Base-by-base conservation (phyloP, 2,329 filamentous ascomycete genomes). In the Calonectria fujianensis region DNA sequence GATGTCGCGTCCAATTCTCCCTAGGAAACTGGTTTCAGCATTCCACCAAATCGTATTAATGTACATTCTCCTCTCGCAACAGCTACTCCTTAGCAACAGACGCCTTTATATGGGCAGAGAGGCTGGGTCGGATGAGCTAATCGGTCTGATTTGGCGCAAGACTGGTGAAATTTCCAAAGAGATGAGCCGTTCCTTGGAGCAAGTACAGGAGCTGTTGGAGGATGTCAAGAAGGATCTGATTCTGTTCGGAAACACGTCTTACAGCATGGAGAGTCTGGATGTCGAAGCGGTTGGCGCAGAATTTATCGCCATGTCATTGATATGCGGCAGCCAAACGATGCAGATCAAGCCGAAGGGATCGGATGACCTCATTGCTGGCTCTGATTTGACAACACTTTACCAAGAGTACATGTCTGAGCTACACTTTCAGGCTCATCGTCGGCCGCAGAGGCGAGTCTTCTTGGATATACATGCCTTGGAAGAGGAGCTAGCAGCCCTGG, bases 31-130 rank as follows among this genome's bases (percentile, higher is more conserved):
- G 4, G 64, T 67, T 27, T 51, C 32, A 35, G 64, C 48, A 10
- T 67, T 67, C 35, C 45, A 67, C 11, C 64, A 67, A 39, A 67
- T 67, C 48, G 50, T 67, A 5, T 7, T 39, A 10, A 27, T 67
- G 13, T 67, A 67, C 32, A n/a, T 67, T 14, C 16, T 51, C n/a
- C 64, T 20, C 18, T 50, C 64, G 16, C 45, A 50, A n/a, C 32
- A 37, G 18, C 24, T 67, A 3, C 32, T 50, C 14, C 48, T 52
- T n/a, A 1, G 10, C 18, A 52, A 67, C 9, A 37, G 31, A 24
- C 35, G 29, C 2, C 10, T 57, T 31, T 57, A 32, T 14, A 35
- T 20, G 18, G 16, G 5, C 2, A 35, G 14, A 8, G 31, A 32
- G 31, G 18, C 31, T 20, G 29, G 29, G 20, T 54, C 51, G 7